Base-by-base conservation (phyloP, 257 asterid genomes). In the Nicotiana knightiana region DNA sequence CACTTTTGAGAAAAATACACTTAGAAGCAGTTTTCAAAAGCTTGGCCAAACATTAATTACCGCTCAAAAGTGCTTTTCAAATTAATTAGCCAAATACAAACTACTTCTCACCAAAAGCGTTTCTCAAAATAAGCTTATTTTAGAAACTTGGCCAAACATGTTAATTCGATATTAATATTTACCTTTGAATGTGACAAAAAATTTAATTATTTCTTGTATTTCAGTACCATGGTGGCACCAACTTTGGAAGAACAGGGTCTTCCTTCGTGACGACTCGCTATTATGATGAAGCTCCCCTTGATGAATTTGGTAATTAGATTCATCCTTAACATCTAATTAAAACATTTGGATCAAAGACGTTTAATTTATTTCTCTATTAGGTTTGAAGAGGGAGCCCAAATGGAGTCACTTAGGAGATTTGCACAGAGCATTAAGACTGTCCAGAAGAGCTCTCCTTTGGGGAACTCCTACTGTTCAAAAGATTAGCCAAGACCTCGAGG, bases 211-310 rank as follows among this genome's bases (percentile, higher is more conserved):
- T 21, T 16, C 10, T 12, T 32, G 75, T 16, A 18, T 65, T 59
- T 26, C 85, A 94, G 99, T 96, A 83, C 87, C 89, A 93, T 2
- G 99, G 99, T 33, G 99, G 99, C 70, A 96, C 98, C 9, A 96
- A 94, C 81, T 96, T 89, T 62, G 99, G 97, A 24, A 86, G 99
- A 86, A 88, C 97, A 3, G 82, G 91, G 55, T 96, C 99, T 24
- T 93, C 98, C 6, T 96, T 96, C 61, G 99, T 96, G 63, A 88
- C 99, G 11, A 91, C 98, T 6, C 96, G 97, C 15, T 96, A 96
- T 85, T 96, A 96, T 17, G 99, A 96, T 13, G 99, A 96, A 90
- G 99, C 99, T 63, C 99, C 99, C 32, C 88, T 96, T 0, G 99
- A 96, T 82, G 98, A 94, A 91, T 96, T 15, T 55, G 99, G 99